Conservation (phyloP, 164 flowering plant genomes). For the grape (Vitis vinifera) region DNA sequence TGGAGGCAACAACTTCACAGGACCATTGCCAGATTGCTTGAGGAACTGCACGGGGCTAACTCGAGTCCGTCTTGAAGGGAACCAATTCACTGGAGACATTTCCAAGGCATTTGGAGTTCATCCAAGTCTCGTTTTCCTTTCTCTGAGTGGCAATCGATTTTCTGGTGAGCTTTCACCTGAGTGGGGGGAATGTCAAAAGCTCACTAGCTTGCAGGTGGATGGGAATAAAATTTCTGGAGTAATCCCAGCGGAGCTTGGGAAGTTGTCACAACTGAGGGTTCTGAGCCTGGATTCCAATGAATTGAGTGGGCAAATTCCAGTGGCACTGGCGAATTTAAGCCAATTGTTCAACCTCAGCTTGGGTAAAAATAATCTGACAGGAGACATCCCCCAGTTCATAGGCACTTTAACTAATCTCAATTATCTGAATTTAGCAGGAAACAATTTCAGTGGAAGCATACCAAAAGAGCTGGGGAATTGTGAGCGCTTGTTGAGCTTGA, state of each 20-base stretch:
- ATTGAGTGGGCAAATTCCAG: conserved; percentile 45
- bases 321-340: conserved; percentile 22
- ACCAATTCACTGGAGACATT: conserved; percentile 38
- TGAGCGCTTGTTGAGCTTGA: conserved; percentile 15
- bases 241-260: conserved; percentile 32
- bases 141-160: conserved; percentile 25
- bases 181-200: conserved; percentile 30
- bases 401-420: conserved; percentile 23
- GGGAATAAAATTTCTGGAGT: conserved; percentile 17
- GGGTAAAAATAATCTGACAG: conserved; percentile 36
- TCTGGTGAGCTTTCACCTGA: conserved; percentile 28
- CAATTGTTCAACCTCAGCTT: conserved; percentile 32
- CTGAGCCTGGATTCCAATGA: conserved; percentile 38
- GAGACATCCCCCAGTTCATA: conserved; percentile 32
- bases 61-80: conserved; percentile 56
- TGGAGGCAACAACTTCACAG: conserved; percentile 44
- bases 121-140: conserved; percentile 20
- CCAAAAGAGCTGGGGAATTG: conserved; percentile 30
- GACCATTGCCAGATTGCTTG: conserved; percentile 58
- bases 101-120: conserved; percentile 30
- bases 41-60: conserved; percentile 42
- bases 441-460: conserved; percentile 27
- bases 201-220: conserved; percentile 10
- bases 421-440: conserved; percentile 30
- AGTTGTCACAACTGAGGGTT: conserved; percentile 14